A percentile compares a stretch with the other conserved stretches of the same genome.
Conservation (phyloP, 2,329 filamentous ascomycete species). For the Chalaropsis ovoidea region DNA sequence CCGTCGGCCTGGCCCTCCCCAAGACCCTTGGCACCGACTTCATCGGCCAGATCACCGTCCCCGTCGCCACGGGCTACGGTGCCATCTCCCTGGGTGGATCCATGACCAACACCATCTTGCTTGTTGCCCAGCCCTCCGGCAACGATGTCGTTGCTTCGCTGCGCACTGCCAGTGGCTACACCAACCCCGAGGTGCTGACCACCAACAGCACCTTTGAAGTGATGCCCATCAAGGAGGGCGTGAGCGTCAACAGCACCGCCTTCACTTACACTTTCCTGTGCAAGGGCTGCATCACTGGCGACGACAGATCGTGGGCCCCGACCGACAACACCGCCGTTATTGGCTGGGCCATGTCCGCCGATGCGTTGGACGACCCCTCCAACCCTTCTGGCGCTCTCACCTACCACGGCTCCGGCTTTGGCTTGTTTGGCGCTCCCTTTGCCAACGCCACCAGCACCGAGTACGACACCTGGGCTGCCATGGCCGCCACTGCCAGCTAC, state of each 20-base stretch:
- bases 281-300: slow-evolving; percentile 35
- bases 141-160: slow-evolving; percentile 33
- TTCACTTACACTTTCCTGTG: slow-evolving; percentile 47
- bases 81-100: slow-evolving; percentile 39
- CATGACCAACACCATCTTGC: slow-evolving; percentile 41
- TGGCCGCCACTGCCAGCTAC: slow-evolving; percentile 21
- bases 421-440: slow-evolving; percentile 33
- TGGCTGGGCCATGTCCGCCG: slow-evolving; percentile 35
- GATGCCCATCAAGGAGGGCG: slow-evolving; percentile 42
- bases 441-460: slow-evolving; percentile 32
- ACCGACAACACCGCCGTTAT: slow-evolving; percentile 32
- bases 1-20: slow-evolving; percentile 43
- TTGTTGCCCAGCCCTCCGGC: slow-evolving; percentile 42
- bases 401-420: slow-evolving; percentile 37
- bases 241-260: slow-evolving; percentile 44
- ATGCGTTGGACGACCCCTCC: slow-evolving; percentile 31
- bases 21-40: slow-evolving; percentile 42
- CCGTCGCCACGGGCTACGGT: slow-evolving; percentile 38
- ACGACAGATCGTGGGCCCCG: slow-evolving; percentile 28
- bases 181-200: slow-evolving; percentile 38
- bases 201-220: slow-evolving; percentile 34
- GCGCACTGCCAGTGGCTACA: slow-evolving; percentile 35
- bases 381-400: slow-evolving; percentile 32
- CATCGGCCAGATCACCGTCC: slow-evolving; percentile 44
- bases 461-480: slow-evolving; percentile 30